Evolutionary conservation across 2,329 filamentous ascomycete species (phyloP), one percentile per base, ranked within the genome.

Genomic region (Nemania sp.): DNA sequence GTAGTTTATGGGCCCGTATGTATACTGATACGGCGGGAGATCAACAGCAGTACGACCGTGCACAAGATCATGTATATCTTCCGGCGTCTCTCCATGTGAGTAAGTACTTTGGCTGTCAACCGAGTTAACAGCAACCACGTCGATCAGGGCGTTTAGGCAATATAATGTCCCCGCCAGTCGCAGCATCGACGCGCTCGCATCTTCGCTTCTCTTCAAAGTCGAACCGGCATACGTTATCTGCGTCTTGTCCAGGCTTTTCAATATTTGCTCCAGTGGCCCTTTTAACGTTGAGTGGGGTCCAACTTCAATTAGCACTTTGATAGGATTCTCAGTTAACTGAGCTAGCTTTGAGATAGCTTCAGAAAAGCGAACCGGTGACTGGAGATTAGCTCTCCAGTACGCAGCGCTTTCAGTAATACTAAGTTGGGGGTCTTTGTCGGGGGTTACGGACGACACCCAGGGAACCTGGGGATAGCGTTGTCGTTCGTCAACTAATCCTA

Each of bases 351-450:
- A 2, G 5, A 69, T 29, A 2, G 70, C 70, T 2, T 70, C 52
- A 4, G 61, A 43, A 47, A 72, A 71, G 2, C 57, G 45, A 2
- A 72, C 70, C 0, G 70, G 68, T 0, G 62, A 67, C 29, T 70
- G 68, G 1, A 72, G 65, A 20, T 71, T 71, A 2, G 45, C 45
- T 6, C 68, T 27, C 72, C 70, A 72, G 32, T 73, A 72, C 2
- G 27, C 20, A 2, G 11, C n/a, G 24, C 41, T 2, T 29, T 24
- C 18, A 18, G 1, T 0, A 13, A 18, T 22, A 38, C 35, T 41
- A 5, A 11, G 15, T 15, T 3, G 35, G 18, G 18, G 55, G n/a
- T 5, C 20, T 47, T 57, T 67, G 32, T 49, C 6, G 6, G 67
- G 60, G 1, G 24, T 52, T 1, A 69, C 67, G 4, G 59, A 64